Evolutionary conservation across 805 yeast species (phyloP), one percentile per base, ranked within the genome.

Genomic region (Candida chilensis): DNA sequence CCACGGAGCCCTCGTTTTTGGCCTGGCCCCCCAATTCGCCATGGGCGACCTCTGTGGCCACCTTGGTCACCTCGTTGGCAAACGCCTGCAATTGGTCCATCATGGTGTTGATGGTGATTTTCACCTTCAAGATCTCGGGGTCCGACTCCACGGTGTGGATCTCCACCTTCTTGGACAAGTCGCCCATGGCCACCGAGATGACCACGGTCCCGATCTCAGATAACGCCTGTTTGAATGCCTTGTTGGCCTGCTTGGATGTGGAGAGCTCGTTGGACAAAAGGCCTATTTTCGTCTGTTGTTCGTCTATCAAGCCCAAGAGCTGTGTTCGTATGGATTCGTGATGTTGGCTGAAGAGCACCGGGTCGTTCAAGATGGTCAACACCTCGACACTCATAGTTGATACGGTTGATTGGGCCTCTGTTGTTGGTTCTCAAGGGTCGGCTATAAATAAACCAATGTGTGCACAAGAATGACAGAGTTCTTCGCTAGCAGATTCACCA

Each of bases 11-110:
- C 31, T 76, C 78, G 37, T 78, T 78, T 38, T 78, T 81, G 24
- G 90, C 94, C 48, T 82, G 92, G 22, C 95, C 95, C 41, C 95
- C 95, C 24, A 85, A 64, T 38, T 83, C 83, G 41, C 95, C 95
- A 44, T 83, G 82, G 18, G 94, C 90, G 14, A 85, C 95, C 42
- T 85, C 94, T 12, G 88, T 83, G 22, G 95, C 92, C 16, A 85
- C 83, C 36, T 84, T 75, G 21, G 87, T 80, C 25, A 84, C 92
- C 50, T 83, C 92, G 32, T 69, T 67, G 18, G 92, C 86, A 52
- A 82, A 83, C 9, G 83, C 72, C 49, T 80, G 88, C 36, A 82
- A 64, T 53, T 83, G 94, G 45, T 79, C 86, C 84, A 84, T 81
- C 95, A 85, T 85, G 15, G 83, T 73, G 52, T 85, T 85, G 46